phyloP scores from a whole-genome alignment of 257 asterid genomes.

The Scutellaria minor region DNA sequence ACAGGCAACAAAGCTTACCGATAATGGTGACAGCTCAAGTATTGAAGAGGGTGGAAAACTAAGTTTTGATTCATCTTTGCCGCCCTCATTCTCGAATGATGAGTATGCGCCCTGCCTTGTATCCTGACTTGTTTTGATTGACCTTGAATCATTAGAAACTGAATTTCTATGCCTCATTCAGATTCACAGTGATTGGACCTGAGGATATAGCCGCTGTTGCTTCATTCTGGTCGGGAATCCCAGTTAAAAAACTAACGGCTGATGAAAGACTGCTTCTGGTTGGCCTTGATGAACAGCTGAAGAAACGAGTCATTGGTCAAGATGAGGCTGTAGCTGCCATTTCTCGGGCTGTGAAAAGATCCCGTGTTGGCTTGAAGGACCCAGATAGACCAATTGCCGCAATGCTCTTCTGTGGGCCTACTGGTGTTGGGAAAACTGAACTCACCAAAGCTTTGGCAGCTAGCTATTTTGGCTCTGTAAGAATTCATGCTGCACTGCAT shows the following conservation, averaged over 20 bases:
- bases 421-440: conserved; percentile 99
- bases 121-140: conserved; percentile 13
- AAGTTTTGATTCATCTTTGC: conserved; percentile 40
- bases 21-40: conserved; percentile 44
- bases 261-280: conserved; percentile 82
- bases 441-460: conserved; percentile 95
- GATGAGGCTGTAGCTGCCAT: conserved; percentile 94
- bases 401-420: conserved; percentile 99
- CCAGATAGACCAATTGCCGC: conserved; percentile 97
- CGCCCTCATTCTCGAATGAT: conserved; percentile 46
- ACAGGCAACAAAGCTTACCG: conserved; percentile 50
- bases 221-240: conserved; percentile 92
- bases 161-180: conserved; percentile 41
- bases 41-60: conserved; percentile 47
- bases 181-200: conserved; percentile 70
- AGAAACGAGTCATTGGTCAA: conserved; percentile 95
- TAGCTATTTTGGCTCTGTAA: conserved; percentile 90
- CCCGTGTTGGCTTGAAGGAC: conserved; percentile 92
- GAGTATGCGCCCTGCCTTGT: conserved; percentile 64
- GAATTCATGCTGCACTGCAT: conserved; percentile 39
- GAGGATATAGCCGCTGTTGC: conserved; percentile 97
- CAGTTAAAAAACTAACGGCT: conserved; percentile 79
- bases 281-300: conserved; percentile 84
- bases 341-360: conserved; percentile 94
- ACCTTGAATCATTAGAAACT: conserved; percentile 31